Conservation (phyloP, 2,329 filamentous ascomycete genomes). For the Curvularia verruculosa region DNA sequence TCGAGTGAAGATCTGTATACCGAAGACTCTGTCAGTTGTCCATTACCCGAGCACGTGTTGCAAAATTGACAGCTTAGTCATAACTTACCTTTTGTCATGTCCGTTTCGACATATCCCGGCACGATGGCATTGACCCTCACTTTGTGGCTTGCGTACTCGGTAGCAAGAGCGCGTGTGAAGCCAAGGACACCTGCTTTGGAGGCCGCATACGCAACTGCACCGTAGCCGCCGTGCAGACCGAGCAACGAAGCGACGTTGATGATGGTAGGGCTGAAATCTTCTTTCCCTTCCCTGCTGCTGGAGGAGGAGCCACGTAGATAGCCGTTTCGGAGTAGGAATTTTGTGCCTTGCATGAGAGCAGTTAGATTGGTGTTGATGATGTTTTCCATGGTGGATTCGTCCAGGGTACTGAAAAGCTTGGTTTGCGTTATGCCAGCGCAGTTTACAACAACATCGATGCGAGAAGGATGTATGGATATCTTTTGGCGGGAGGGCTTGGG, state of each 20-base stretch:
- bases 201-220: conserved; percentile 76
- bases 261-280: conserved; percentile 58
- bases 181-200: conserved; percentile 80
- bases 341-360: conserved; percentile 68
- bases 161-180: conserved; percentile 70
- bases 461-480: conserved; percentile 6
- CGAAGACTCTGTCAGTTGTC: conserved; percentile 24
- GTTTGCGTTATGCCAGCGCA: conserved; percentile 76
- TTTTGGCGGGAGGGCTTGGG: conserved; percentile 7
- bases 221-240: conserved; percentile 70
- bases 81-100: conserved; percentile 74
- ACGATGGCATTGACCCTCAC: conserved; percentile 81
- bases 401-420: conserved; percentile 65
- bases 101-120: conserved; percentile 81
- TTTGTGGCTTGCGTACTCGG: conserved; percentile 64
- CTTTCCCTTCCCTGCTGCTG: conserved; percentile 17
- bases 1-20: conserved; percentile 43
- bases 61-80: background rate
- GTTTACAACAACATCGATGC: conserved; percentile 69
- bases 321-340: conserved; percentile 52
- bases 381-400: conserved; percentile 57
- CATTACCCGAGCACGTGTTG: background rate
- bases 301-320: background rate
- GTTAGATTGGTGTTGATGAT: conserved; percentile 74
- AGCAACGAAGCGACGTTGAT: conserved; percentile 83